Base-by-base conservation (phyloP, 331 rosid species). In the Spiraea crenata region DNA sequence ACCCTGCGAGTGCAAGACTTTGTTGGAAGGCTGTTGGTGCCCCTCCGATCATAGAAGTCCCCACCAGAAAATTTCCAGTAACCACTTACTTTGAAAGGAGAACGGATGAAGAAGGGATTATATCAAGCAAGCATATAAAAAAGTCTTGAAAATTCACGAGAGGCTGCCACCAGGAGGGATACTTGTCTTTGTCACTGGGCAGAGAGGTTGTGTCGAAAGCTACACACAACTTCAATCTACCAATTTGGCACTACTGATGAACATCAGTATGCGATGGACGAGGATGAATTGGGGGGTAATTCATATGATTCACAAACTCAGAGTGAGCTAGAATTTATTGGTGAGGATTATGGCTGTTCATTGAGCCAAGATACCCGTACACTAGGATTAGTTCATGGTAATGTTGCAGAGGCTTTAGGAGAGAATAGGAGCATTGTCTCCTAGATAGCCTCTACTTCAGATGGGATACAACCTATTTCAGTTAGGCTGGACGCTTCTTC, bases 1-100 rank as follows among this genome's bases (percentile, higher is more conserved):
- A 93, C 97, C 52, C 70, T 93, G 89, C 85, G 87, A 71, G 97
- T 87, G 55, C 88, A 93, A 82, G 99, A 90, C 70, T 93, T 93
- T 65, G 85, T 76, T 68, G 77, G 74, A 74, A 85, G 81, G 80
- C 54, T 93, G 81, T 90, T 70, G 69, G 81, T 61, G 79, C 90
- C 31, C 97, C 96, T 19, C 98, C 97, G 47, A 82, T 89, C 58
- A 74, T 91, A 74, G 91, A 93, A 80, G 92, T 93, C 75, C 92
- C 97, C 40, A 82, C 95, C 1, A 85, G 99, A 79, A 97, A 93
- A 69, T 93, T 76, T 86, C 92, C 97, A 6, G 96, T 93, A 60
- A 77, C 92, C 46, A 52, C 69, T 55, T 88, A 93, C 85, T 93
- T 93, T 67, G 71, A 95, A 11, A 89, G 81, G 82, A 89, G 81